Percentiles rank a stretch among this genome's conserved stretches.
phyloP scores from a whole-genome alignment of 1,139 yeast genomes.

The Yamadazyma atlantica region DNA sequence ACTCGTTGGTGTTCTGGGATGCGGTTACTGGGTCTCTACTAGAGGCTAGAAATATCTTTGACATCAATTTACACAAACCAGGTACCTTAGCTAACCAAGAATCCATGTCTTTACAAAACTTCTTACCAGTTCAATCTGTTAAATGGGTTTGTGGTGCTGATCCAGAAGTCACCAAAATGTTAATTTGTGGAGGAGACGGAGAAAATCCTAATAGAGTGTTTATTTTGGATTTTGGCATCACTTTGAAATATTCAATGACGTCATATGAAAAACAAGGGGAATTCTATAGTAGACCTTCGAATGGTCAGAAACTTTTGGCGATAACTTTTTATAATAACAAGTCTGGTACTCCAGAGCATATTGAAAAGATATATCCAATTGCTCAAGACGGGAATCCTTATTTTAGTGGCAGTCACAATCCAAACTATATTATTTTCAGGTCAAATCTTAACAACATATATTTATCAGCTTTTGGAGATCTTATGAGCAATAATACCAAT shows the following conservation, averaged over 20 bases:
- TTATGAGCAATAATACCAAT: slow-evolving; percentile 40
- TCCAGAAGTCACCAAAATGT: slow-evolving; percentile 75
- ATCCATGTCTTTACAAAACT: slow-evolving; percentile 13
- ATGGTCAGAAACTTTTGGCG: slow-evolving; percentile 36
- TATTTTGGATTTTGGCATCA: slow-evolving; percentile 74
- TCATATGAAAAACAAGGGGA: slow-evolving; percentile 81
- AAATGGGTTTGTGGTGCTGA: slow-evolving; percentile 78
- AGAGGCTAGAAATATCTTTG: slow-evolving; percentile 72
- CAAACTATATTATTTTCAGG: slow-evolving; percentile 56
- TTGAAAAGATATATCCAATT: slow-evolving; percentile 31
- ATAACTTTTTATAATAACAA: slow-evolving; percentile 23
- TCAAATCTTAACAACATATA: slow-evolving; percentile 55
- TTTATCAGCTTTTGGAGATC: slow-evolving; percentile 25
- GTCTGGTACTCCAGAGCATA: slow-evolving; percentile 21
- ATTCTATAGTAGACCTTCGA: slow-evolving; percentile 66
- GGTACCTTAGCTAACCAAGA: slow-evolving; percentile 19
- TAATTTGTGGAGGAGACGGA: slow-evolving; percentile 69
- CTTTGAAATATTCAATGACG: slow-evolving; percentile 76
- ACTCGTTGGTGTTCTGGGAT: slow-evolving; percentile 91
- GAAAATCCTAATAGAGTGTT: slow-evolving; percentile 55
- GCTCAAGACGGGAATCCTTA: slow-evolving; percentile 50
- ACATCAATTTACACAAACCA: slow-evolving; percentile 62
- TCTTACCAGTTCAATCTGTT: slow-evolving; percentile 40
- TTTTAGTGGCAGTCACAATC: slow-evolving; percentile 71
- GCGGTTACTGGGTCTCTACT: slow-evolving; percentile 70